Evolutionary conservation across 2,329 filamentous ascomycete genomes (phyloP).

Genomic region (Fusarium nanum): DNA sequence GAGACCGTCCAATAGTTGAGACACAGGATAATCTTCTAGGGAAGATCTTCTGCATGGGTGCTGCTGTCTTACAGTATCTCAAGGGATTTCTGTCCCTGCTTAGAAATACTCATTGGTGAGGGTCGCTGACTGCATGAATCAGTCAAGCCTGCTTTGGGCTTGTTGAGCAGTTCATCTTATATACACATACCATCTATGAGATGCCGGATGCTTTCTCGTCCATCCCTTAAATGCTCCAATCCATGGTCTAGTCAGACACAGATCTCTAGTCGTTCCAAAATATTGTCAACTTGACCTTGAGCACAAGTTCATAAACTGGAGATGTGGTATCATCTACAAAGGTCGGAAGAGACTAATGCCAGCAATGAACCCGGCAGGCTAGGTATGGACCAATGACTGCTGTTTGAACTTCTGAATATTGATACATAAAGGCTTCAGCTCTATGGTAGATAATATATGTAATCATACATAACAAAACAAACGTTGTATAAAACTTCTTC

Average conservation of each 20-base stretch:
- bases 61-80: conserved; percentile 6
- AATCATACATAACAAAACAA: conserved; percentile 33
- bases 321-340: neutral
- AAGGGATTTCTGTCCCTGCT: neutral
- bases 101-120: neutral
- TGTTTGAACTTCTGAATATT: conserved; percentile 15
- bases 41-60: neutral
- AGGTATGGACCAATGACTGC: neutral
- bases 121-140: conserved; percentile 7
- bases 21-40: neutral
- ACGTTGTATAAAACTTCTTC: conserved; percentile 6
- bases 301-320: neutral
- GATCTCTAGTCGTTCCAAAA: neutral
- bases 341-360: neutral
- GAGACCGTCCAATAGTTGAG: conserved; percentile 12
- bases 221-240: neutral
- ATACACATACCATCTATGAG: neutral
- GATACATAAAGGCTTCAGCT: conserved; percentile 30
- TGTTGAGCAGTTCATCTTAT: neutral
- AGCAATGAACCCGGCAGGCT: neutral
- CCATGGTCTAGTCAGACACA: neutral
- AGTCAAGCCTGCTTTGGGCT: neutral
- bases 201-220: neutral
- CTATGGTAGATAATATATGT: conserved; percentile 28
- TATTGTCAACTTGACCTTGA: neutral